Conservation (phyloP, 345 rosid genomes). For the Nephelium lappaceum region DNA sequence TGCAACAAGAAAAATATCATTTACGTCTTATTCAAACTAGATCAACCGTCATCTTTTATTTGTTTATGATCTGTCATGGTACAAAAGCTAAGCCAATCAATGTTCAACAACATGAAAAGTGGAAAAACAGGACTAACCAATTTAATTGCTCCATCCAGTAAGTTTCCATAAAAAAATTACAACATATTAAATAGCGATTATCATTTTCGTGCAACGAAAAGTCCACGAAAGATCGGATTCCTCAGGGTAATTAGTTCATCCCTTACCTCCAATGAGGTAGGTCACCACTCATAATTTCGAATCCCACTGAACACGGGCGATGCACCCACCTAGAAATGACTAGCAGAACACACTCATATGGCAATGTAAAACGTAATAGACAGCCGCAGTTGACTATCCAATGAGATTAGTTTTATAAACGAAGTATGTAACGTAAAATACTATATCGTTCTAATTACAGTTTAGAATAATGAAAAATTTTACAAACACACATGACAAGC, state of each 20-base stretch:
- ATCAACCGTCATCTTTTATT: neutral
- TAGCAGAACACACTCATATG: constrained; percentile 9
- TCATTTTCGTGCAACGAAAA: neutral
- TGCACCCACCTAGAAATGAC: constrained; percentile 7
- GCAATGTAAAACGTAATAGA: constrained; percentile 1
- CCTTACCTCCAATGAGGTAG: constrained; percentile 13
- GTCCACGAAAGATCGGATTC: neutral
- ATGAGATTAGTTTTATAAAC: constrained; percentile 16
- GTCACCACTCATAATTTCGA: neutral
- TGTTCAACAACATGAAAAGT: neutral
- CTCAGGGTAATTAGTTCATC: neutral
- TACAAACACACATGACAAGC: constrained; percentile 7
- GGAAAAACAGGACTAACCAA: constrained; percentile 1
- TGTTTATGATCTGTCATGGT: neutral
- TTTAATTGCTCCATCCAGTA: neutral
- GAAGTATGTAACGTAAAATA: constrained; percentile 27
- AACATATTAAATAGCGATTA: neutral
- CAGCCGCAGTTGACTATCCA: constrained; percentile 30
- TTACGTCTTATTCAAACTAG: neutral
- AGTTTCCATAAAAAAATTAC: neutral
- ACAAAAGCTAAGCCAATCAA: neutral
- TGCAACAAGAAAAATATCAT: too few species aligned
- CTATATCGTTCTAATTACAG: constrained; percentile 4
- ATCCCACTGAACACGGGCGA: constrained; percentile 1
- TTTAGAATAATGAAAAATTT: constrained; percentile 15